Evolutionary conservation across 257 asterid species (phyloP).

Genomic region (Solanum lycopersicoides): DNA sequence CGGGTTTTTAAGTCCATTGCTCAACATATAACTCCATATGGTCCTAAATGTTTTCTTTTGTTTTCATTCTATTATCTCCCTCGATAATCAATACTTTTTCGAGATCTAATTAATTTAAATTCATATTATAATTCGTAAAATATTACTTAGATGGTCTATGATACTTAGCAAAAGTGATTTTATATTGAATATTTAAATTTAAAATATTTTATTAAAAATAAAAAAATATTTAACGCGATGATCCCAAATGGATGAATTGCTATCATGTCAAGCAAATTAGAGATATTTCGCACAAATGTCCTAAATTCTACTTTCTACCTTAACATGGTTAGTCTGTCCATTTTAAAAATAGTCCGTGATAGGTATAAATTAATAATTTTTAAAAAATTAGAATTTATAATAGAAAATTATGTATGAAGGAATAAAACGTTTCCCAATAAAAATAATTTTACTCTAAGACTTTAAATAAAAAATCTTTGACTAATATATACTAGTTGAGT

Average conservation of each 20-base stretch:
- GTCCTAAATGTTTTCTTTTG: not conserved
- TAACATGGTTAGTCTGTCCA: not conserved
- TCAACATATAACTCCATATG: not conserved
- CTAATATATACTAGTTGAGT: not conserved
- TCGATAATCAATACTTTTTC: not conserved
- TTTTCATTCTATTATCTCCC: no score
- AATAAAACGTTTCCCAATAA: not conserved
- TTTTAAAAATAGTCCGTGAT: not conserved
- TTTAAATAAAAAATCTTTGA: not conserved
- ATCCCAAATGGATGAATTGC: not conserved
- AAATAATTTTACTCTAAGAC: not conserved
- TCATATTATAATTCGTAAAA: no score
- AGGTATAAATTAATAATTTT: no score
- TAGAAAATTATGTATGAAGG: no score
- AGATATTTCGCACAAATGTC: not conserved
- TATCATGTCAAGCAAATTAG: not conserved
- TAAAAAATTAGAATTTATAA: no score
- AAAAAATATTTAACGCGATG: not conserved
- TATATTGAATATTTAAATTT: fast-evolving
- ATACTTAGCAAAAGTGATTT: not conserved
- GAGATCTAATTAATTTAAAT: fast-evolving
- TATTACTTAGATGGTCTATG: no score
- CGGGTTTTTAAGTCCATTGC: not conserved
- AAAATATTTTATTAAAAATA: fast-evolving
- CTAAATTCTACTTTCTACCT: not conserved